These are phyloP conservation scores for Agaricales sp. DNA, from an alignment of 1,284 basidiomycete genomes.

Conservation along the genomic window DNA sequence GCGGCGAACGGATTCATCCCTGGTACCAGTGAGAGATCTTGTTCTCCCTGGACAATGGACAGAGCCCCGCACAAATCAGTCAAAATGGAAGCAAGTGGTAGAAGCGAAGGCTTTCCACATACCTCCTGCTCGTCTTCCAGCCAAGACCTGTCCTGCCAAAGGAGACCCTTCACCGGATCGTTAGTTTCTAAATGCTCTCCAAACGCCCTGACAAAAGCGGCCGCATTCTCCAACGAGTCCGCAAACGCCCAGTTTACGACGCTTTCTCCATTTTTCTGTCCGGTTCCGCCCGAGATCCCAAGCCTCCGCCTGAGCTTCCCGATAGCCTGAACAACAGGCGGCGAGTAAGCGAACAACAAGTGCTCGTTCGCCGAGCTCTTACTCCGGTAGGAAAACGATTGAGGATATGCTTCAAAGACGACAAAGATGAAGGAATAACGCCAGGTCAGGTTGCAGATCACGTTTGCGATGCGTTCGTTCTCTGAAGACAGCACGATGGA, in stretches of 20 bases:
- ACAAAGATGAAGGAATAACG: slow-evolving; percentile 43
- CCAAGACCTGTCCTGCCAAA: slow-evolving; percentile 58
- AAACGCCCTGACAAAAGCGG: slow-evolving; percentile 38
- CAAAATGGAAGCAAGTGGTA: slow-evolving; percentile 2
- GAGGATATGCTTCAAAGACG: slow-evolving; percentile 56
- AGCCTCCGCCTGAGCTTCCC: slow-evolving; percentile 53
- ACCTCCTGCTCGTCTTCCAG: slow-evolving; percentile 48
- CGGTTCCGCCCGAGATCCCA: slow-evolving; percentile 45
- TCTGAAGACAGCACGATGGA: slow-evolving; percentile 34
- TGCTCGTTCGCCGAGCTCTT: slow-evolving; percentile 11
- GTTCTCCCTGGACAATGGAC: slow-evolving; percentile 37
- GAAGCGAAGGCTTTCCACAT: slow-evolving; percentile 7
- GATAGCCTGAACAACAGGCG: slow-evolving; percentile 54
- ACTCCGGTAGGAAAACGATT: slow-evolving; percentile 22
- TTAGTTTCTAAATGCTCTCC: slow-evolving; percentile 41
- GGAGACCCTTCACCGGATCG: slow-evolving; percentile 27
- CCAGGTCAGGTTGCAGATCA: slow-evolving; percentile 44
- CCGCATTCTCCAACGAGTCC: slow-evolving; percentile 43
- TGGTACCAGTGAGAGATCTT: slow-evolving; percentile 34
- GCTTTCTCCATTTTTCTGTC: slow-evolving; percentile 30
- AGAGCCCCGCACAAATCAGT: slow-evolving; percentile 3
- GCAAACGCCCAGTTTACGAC: slow-evolving; percentile 49
- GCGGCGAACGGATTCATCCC: slow-evolving; percentile 64
- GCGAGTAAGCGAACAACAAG: slow-evolving; percentile 37
- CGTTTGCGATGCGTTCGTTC: slow-evolving; percentile 27